These are phyloP conservation scores for Cubamyces sp. DNA, from an alignment of 768 basidiomycete species.

Conservation along the genomic window DNA sequence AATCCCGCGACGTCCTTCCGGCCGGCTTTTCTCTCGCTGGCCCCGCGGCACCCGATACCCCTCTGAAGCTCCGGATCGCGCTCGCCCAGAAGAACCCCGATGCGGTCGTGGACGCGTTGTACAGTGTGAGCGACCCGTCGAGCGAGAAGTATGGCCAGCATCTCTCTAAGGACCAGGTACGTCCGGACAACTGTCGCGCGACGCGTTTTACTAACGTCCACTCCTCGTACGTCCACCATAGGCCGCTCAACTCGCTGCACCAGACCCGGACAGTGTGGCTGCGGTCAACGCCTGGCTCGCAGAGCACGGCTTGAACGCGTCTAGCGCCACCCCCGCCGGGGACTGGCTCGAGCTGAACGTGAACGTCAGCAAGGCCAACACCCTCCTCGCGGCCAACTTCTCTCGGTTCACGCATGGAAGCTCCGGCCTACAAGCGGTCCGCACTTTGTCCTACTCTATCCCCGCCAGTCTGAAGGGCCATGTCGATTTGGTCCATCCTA, in stretches of 20 bases:
- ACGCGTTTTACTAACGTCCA: background rate
- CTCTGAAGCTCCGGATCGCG: slow-evolving; percentile 34
- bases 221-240: background rate
- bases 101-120: slow-evolving; percentile 33
- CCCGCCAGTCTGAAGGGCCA: slow-evolving; percentile 29
- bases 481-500: slow-evolving; percentile 35
- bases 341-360: slow-evolving; percentile 33
- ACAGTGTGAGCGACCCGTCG: slow-evolving; percentile 31
- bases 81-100: slow-evolving; percentile 31
- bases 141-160: slow-evolving; percentile 33
- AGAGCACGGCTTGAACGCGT: slow-evolving; percentile 28
- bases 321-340: slow-evolving; percentile 31
- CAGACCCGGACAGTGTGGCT: slow-evolving; percentile 23
- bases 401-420: slow-evolving; percentile 28
- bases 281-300: slow-evolving; percentile 34
- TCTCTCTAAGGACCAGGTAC: slow-evolving; percentile 35
- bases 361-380: slow-evolving; percentile 36
- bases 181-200: background rate
- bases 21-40: slow-evolving; percentile 23
- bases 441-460: slow-evolving; percentile 36
- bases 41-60: slow-evolving; percentile 23
- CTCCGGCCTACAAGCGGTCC: slow-evolving; percentile 30
- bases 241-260: slow-evolving; percentile 32
- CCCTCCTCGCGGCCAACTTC: slow-evolving; percentile 34
- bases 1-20: slow-evolving; percentile 18